Conservation (phyloP, 441 rosid species). For the Codiaeum variegatum region DNA sequence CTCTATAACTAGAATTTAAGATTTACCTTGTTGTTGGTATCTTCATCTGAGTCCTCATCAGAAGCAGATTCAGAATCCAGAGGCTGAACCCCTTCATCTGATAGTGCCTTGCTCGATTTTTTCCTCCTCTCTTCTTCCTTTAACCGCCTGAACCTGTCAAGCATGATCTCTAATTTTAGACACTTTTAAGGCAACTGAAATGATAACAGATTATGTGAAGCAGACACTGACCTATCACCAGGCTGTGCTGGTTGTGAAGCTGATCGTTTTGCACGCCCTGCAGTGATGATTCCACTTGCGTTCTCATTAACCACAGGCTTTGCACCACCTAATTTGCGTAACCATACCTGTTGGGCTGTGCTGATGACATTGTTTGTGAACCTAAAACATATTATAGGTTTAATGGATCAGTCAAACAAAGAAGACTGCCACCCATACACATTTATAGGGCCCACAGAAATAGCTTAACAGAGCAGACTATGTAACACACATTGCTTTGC, state of each 20-base stretch:
- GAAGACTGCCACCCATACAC: neutral
- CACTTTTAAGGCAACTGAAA: conserved; percentile 11
- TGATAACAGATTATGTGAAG: neutral
- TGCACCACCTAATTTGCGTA: conserved; percentile 91
- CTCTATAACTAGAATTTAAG: conserved; percentile 10
- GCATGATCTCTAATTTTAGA: conserved; percentile 22
- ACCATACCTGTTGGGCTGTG: conserved; percentile 94
- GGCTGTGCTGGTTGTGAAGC: conserved; percentile 57
- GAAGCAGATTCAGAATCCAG: conserved; percentile 47
- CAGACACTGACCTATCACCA: conserved; percentile 62
- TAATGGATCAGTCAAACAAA: neutral
- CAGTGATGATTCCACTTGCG: conserved; percentile 77
- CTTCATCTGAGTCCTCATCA: conserved; percentile 55
- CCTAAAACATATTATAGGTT: conserved; percentile 40
- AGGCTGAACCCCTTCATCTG: conserved; percentile 42
- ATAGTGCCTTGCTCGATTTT: conserved; percentile 51
- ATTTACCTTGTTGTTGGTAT: conserved; percentile 44
- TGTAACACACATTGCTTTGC: neutral
- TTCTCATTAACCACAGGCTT: conserved; percentile 70
- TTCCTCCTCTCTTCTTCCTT: conserved; percentile 64
- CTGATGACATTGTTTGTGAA: conserved; percentile 90
- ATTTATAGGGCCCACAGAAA: neutral
- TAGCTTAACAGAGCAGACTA: neutral
- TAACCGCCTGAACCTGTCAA: conserved; percentile 63
- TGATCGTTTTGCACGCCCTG: conserved; percentile 83